These are phyloP conservation scores for Hibiscus trionum DNA, from an alignment of 345 rosid species.

Conservation along the genomic window DNA sequence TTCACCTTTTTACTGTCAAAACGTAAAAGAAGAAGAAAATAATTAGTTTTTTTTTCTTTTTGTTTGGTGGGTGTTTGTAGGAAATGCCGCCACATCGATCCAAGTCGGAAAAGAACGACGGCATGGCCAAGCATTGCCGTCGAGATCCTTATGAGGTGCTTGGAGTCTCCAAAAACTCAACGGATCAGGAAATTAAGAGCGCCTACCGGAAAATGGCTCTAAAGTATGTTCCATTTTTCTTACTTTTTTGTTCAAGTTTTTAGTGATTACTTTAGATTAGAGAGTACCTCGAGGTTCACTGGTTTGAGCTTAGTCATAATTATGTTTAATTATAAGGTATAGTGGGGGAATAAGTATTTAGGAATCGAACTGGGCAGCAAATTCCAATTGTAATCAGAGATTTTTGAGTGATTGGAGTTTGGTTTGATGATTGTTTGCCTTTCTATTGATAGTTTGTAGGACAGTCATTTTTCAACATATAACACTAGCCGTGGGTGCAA, in stretches of 20 bases:
- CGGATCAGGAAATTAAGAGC: constrained; percentile 89
- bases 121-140: constrained; percentile 56
- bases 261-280: no score
- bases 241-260: background rate
- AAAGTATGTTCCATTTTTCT: constrained; percentile 37
- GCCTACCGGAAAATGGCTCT: constrained; percentile 94
- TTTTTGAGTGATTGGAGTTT: no score
- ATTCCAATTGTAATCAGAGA: no score
- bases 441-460: no score
- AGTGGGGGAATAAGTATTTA: no score
- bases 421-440: no score
- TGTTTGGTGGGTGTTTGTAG: background rate
- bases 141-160: constrained; percentile 94
- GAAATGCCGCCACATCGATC: constrained; percentile 57
- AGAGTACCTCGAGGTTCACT: background rate
- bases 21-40: background rate
- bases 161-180: constrained; percentile 60
- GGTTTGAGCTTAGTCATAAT: background rate
- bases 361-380: no score
- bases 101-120: constrained; percentile 63
- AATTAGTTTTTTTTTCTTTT: no score
- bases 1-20: background rate
- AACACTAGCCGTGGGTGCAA: no score
- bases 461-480: no score
- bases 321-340: background rate